Conservation (phyloP, 768 basidiomycete species). For the Crassisporium funariophilum region DNA sequence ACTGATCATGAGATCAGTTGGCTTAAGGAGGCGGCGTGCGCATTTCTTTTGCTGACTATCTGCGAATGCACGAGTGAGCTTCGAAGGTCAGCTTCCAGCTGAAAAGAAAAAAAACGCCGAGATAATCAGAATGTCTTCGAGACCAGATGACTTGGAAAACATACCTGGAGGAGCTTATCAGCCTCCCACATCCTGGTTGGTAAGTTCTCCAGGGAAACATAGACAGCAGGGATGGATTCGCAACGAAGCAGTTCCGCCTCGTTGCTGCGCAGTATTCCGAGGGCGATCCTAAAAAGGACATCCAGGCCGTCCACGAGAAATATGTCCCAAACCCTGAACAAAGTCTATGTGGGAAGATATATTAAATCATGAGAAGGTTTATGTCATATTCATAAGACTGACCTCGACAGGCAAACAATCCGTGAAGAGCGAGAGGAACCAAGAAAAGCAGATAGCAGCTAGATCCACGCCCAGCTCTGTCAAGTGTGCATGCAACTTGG, state of each 20-base stretch:
- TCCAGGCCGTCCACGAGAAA: conserved; percentile 93
- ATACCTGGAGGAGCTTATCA: conserved; percentile 85
- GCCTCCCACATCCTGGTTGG: conserved; percentile 95
- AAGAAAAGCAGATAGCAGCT: conserved; percentile 95
- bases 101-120: background rate
- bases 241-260: conserved; percentile 83
- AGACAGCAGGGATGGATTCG: conserved; percentile 85
- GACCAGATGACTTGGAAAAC: conserved; percentile 17
- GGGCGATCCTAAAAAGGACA: conserved; percentile 86
- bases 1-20: conserved; percentile 41
- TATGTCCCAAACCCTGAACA: conserved; percentile 96
- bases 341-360: conserved; percentile 53
- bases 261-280: conserved; percentile 82
- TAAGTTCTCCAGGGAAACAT: conserved; percentile 84
- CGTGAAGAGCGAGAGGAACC: conserved; percentile 96
- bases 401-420: conserved; percentile 96
- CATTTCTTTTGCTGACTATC: conserved; percentile 53
- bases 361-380: background rate
- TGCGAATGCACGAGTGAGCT: conserved; percentile 54
- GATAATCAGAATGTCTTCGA: background rate
- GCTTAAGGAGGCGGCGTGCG: conserved; percentile 49
- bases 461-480: conserved; percentile 85
- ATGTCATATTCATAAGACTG: conserved; percentile 17
- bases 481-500: conserved; percentile 77
- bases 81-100: conserved; percentile 65